phyloP scores from a whole-genome alignment of 2,329 filamentous ascomycete genomes.

The Endoconidiophora polonica region DNA sequence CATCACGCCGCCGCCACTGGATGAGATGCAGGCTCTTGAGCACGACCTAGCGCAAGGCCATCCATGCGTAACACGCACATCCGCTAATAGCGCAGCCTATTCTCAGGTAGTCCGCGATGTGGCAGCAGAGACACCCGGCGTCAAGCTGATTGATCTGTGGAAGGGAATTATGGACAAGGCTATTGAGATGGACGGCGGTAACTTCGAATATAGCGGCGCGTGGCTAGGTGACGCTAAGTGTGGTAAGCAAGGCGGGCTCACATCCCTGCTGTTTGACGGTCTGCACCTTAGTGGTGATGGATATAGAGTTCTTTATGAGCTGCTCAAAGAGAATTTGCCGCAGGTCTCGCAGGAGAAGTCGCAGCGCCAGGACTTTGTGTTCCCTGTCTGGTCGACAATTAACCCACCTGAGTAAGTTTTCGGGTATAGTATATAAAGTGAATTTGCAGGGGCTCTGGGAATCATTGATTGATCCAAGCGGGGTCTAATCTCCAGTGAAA shows the following conservation, averaged over 20 bases:
- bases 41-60: conserved; percentile 32
- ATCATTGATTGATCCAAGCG: too few species aligned
- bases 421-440: too few species aligned
- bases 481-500: too few species aligned
- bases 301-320: conserved; percentile 35
- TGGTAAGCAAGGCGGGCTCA: conserved; percentile 33
- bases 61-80: conserved; percentile 26
- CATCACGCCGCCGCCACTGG: conserved; percentile 66
- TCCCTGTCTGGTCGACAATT: conserved; percentile 31
- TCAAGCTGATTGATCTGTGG: conserved; percentile 67
- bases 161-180: conserved; percentile 57
- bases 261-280: conserved; percentile 37
- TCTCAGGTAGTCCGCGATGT: conserved; percentile 45
- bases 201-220: conserved; percentile 24
- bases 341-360: conserved; percentile 26
- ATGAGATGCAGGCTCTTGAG: conserved; percentile 49
- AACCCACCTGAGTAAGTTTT: conserved; percentile 2
- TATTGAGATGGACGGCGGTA: conserved; percentile 29
- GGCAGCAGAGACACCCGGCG: conserved; percentile 48
- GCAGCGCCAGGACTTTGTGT: conserved; percentile 25
- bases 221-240: conserved; percentile 33
- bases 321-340: conserved; percentile 29
- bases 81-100: conserved; percentile 36
- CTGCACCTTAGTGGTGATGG: conserved; percentile 38
- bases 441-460: too few species aligned